Evolutionary conservation across 345 rosid species (phyloP), one percentile per base, ranked within the genome.

Genomic region (Clarkia xantiana): DNA sequence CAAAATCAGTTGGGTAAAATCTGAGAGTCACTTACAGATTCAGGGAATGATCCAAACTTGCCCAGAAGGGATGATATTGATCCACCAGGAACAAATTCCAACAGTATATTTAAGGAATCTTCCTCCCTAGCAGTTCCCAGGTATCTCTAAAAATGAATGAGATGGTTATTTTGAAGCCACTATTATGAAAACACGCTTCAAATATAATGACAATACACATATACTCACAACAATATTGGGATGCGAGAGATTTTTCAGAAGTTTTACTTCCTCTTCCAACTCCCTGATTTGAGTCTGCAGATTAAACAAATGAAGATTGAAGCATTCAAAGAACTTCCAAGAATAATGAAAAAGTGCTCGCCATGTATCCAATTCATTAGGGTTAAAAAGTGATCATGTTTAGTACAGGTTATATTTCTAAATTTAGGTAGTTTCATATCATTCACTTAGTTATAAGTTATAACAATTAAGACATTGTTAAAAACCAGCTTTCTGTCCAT

Each of bases 231-330:
- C 97, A 56, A 89, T 86, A 58, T 89, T 78, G 5, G 91, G 85
- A 68, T 89, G 95, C 12, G 94, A 85, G 46, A 82, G 97, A 61
- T 82, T 81, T 73, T 80, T 77, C 20, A 89, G 81, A 64, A 89
- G 86, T 72, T 81, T 89, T 63, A 89, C 95, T 72, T 89, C 95
- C 55, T 89, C 95, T 71, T 89, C 97, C 11, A 89, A 86, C 71
- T 82, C 94, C 80, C 63, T 82, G 56, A 86, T 70, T 43, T 85
- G 90, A 57, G 78, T 80, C 94, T 85, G 64, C 55, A 61, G 69
- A 67, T 20, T 29, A 29, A 49, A 7, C 16, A 17, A 64, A 54
- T 51, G 29, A 57, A 23, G 39, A 6, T 5, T 22, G 51, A 8
- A 43, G 14, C 17, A 18, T 19, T 40, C 50, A 40, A 13, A 25